Conservation (phyloP, 2,329 filamentous ascomycete genomes). For the Colletotrichum sp. region DNA sequence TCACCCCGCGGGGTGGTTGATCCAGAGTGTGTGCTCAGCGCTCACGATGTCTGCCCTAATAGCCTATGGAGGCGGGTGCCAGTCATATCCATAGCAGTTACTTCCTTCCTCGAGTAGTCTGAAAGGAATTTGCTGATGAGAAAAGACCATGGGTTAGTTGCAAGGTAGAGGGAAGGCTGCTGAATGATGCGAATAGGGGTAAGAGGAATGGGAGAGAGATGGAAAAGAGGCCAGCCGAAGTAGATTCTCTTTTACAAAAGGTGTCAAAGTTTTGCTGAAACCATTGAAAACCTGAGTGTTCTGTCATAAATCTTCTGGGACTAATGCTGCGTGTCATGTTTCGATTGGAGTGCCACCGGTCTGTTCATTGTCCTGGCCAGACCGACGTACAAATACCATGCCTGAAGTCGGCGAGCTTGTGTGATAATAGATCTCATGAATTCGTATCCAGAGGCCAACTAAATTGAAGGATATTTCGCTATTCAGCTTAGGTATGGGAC, state of each 20-base stretch:
- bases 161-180: neutral
- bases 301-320: neutral
- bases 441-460: rapidly evolving
- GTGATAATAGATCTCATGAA: neutral
- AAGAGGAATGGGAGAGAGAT: neutral
- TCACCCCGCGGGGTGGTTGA: neutral
- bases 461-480: neutral
- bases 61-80: neutral
- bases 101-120: neutral
- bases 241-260: neutral
- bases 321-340: neutral
- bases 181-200: rapidly evolving
- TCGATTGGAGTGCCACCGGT: rapidly evolving
- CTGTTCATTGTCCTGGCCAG: neutral
- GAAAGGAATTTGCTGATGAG: neutral
- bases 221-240: neutral
- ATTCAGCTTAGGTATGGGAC: neutral
- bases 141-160: neutral
- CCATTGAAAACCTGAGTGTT: neutral
- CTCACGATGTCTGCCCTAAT: neutral
- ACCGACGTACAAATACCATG: neutral
- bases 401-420: neutral
- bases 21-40: neutral
- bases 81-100: neutral
- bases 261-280: neutral